Evolutionary conservation across 805 yeast species (phyloP), one percentile per base, ranked within the genome.

Genomic region (Novakomyces olei): DNA sequence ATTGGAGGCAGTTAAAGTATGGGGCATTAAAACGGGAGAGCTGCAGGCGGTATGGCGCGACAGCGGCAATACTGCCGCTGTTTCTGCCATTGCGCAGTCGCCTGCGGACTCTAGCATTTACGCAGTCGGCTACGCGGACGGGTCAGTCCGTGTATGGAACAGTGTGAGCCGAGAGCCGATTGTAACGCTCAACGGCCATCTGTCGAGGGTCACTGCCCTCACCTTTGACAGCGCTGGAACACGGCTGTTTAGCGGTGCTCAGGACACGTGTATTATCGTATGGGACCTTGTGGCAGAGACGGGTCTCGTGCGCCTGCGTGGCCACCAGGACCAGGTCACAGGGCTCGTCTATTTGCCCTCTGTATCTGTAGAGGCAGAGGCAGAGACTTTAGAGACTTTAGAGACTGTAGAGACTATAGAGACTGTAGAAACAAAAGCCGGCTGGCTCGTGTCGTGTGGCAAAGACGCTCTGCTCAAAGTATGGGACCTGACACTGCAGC

Each of bases 201-300:
- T 69, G 44, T 65, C 91, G 1, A 70, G 79, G 2, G 58, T 88
- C n/a, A 65, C 83, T 2, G 48, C 60, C 10, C 57, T 88, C 29
- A 49, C 54, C 33, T 88, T 85, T 45, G 94, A 83, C 48, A 44
- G 50, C 10, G 70, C 73, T 25, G 96, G 96, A 29, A 81, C 96
- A 0, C 60, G 88, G 39, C 57, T 88, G 12, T 65, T 72, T 20
- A 76, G 92, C 4, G 98, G 96, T 2, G 72, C 93, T 1, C 65
- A 67, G 31, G 99, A 88, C 51, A 65, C 94, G 3, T 60, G 67
- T 34, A 68, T 85, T 22, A 74, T 88, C 39, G 61, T 81, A 42
- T 88, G 99, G 99, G 99, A 88, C 56, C 64, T 88, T 35, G 83
- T 88, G 10, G 76, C 79, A 6, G 99, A 88, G 58, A 70, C 67